Conservation (phyloP, 2,329 filamentous ascomycete genomes). For the Phialophora macrospora region DNA sequence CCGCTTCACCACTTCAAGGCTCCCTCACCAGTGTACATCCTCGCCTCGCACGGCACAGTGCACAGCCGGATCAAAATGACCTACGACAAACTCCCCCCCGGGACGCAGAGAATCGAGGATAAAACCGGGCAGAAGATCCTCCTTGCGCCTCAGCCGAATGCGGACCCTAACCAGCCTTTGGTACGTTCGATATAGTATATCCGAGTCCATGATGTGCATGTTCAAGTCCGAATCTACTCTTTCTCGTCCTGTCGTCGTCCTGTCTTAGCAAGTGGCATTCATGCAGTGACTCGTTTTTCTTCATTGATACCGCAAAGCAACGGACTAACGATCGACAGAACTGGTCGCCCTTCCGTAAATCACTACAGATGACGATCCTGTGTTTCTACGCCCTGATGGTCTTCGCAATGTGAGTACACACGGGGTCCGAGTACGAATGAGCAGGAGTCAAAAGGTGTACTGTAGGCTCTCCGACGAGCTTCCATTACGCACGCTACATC, state of each 20-base stretch:
- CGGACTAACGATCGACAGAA: slow-evolving; percentile 12
- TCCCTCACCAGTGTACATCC: neutral
- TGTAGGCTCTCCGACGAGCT: neutral
- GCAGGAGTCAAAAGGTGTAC: neutral
- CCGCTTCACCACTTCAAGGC: too few relatives aligned
- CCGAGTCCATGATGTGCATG: neutral
- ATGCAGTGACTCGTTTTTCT: too few relatives aligned
- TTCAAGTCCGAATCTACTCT: neutral
- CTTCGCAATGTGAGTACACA: slow-evolving; percentile 38
- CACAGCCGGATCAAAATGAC: slow-evolving; percentile 14
- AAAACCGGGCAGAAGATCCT: slow-evolving; percentile 28
- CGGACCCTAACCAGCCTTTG: slow-evolving; percentile 42
- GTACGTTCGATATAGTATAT: slow-evolving; percentile 15
- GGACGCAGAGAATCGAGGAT: slow-evolving; percentile 35
- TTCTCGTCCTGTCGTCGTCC: neutral
- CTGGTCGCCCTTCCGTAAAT: slow-evolving; percentile 38
- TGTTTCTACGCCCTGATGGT: slow-evolving; percentile 42
- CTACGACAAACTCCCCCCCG: slow-evolving; percentile 32
- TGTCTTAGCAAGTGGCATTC: neutral
- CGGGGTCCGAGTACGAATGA: neutral
- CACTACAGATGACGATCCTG: slow-evolving; percentile 40
- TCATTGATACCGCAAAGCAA: neutral
- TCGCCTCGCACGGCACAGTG: neutral
- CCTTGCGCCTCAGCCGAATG: slow-evolving; percentile 40
- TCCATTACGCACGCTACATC: neutral